Base-by-base conservation (phyloP, 192 early-diverging fungal species). In the Coemansia sp. region DNA sequence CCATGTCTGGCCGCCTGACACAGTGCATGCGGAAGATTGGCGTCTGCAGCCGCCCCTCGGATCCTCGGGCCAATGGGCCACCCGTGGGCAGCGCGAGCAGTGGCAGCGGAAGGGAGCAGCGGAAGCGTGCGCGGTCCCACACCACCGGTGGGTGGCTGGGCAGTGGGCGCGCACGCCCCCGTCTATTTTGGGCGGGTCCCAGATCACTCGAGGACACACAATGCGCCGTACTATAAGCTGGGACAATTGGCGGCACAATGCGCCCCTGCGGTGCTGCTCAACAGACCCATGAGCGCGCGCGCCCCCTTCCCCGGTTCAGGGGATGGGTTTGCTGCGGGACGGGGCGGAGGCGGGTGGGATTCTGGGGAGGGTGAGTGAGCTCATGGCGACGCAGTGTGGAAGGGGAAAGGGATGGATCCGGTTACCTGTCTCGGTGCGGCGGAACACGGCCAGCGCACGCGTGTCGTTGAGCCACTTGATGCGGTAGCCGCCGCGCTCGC, bases 401-500 rank as follows among this genome's bases (percentile, higher is more conserved):
- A 39, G 28, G 28, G 28, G 36, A 39, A 39, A 12, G 3, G 19
- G 2, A 44, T 22, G 20, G 19, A 9, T 25, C 10, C 25, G 29
- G 19, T 39, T 76, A 76, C 73, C 73, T 58, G 73, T 78, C 42
- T 78, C 75, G 22, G 59, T 51, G 21, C 75, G 67, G 36, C 75
- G 68, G 68, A 78, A 78, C n/a, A 72, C 65, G 7, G 70, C 76
- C 27, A 78, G 62, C 29, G 76, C 76, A 19, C 76, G 64, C 3
- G 70, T 68, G 51, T 78, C 70, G 62, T 66, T 58, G 34, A 79
- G 76, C 76, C 76, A 79, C 54, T 79, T 79, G 60, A 79, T 69
- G 58, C 76, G 68, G 47, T 79, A 79, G 2, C 76, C 76, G 15
- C 76, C 76, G 44, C 67, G 64, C 40, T 79, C 70, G 55, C 64